Conservation (phyloP, 2,329 filamentous ascomycete species). For the Acrocalymma vagum region DNA sequence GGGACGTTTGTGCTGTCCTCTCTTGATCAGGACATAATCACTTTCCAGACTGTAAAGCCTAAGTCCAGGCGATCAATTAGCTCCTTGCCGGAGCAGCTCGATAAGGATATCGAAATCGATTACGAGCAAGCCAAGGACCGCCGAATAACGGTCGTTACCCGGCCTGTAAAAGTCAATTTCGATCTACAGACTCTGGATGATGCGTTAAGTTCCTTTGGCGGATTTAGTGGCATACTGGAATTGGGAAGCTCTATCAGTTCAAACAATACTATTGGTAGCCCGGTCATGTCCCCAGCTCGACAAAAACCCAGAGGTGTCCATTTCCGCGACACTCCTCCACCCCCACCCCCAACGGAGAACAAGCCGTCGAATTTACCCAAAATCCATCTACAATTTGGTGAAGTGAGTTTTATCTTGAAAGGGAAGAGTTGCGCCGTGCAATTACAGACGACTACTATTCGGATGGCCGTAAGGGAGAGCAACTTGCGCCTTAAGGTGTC, state of each 20-base stretch:
- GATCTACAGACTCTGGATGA: slow-evolving; percentile 86
- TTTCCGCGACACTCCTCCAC: slow-evolving; percentile 60
- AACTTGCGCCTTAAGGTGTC: slow-evolving; percentile 78
- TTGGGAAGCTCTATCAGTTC: slow-evolving; percentile 85
- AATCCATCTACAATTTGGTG: slow-evolving; percentile 78
- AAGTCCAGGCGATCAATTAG: slow-evolving; percentile 33
- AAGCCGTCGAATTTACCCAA: slow-evolving; percentile 58
- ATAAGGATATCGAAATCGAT: slow-evolving; percentile 43
- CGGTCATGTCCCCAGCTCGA: slow-evolving; percentile 39
- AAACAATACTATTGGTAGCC: slow-evolving; percentile 62
- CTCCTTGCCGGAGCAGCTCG: slow-evolving; percentile 31
- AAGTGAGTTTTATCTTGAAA: slow-evolving; percentile 77
- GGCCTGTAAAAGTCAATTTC: slow-evolving; percentile 78
- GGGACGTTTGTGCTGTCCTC: slow-evolving; percentile 58
- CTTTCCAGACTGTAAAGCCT: slow-evolving; percentile 52
- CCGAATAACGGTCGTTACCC: slow-evolving; percentile 71
- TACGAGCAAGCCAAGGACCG: slow-evolving; percentile 38
- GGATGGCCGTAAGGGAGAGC: slow-evolving; percentile 77
- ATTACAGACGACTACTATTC: slow-evolving; percentile 82
- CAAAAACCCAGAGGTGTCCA: slow-evolving; percentile 59
- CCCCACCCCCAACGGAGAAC: slow-evolving; percentile 20
- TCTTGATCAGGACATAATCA: slow-evolving; percentile 59
- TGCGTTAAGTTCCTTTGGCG: slow-evolving; percentile 87
- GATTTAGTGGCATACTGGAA: slow-evolving; percentile 88
- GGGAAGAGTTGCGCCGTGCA: slow-evolving; percentile 79